Evolutionary conservation across 2,329 filamentous ascomycete species (phyloP), one percentile per base, ranked within the genome.

Genomic region (Podosphaera aphanis): DNA sequence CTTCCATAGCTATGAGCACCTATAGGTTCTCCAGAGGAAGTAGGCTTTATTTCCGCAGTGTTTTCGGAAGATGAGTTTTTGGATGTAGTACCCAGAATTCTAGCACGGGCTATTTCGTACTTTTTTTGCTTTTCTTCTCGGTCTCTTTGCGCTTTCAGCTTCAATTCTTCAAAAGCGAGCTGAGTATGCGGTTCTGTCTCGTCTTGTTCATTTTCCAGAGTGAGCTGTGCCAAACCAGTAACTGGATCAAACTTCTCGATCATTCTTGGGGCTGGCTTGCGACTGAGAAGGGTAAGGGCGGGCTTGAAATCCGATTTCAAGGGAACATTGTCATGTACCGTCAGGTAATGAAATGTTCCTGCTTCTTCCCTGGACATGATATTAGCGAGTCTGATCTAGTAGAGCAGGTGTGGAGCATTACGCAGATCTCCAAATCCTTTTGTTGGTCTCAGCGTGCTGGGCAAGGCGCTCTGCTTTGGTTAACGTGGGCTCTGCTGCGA

Each of bases 381-480:
- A 36, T 46, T 40, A 51, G 36, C 40, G n/a, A 15, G n/a, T 38
- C 13, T 23, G 19, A 43, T 13, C 2, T 15, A 20, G 2, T n/a
- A 42, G 16, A 16, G 15, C 33, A 40, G n/a, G 8, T 15, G 4
- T 27, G 23, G 31, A 21, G 19, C 56, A 74, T 47, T 74, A 90
- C 79, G 86, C 88, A 57, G 84, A 78, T 57, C 90, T 75, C 88
- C 88, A 94, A 47, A 94, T 64, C 61, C 81, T 80, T 56, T 78
- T 75, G 60, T 94, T 93, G 45, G 78, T 71, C 60, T 93, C 84
- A 23, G 73, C 74, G 60, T 95, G 88, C 59, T 79, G 73, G 11
- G 81, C 83, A 50, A 81, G 68, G 37, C 79, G 76, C 62, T 94
- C 80, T 3, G 82, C 75, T 57, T 81, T 85, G 52, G 74, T 77